Percentiles rank a stretch among this genome's conserved stretches.
Conservation (phyloP, 139 green algal genomes). For the Bryopsis sp. region DNA sequence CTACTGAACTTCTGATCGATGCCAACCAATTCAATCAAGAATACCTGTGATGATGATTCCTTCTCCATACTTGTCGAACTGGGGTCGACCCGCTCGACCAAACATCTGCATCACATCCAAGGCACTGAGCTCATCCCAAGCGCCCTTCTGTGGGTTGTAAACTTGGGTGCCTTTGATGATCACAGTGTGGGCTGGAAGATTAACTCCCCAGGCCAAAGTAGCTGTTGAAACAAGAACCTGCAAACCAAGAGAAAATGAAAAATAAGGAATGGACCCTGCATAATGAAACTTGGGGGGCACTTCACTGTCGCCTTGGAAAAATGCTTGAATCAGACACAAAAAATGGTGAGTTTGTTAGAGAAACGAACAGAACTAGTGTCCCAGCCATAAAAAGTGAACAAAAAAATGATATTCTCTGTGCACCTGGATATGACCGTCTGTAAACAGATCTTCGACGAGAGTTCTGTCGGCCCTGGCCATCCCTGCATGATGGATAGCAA, state of each 20-base stretch:
- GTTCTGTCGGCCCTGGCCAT: conserved; percentile 86
- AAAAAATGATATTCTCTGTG: not conserved
- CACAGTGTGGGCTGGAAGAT: conserved; percentile 96
- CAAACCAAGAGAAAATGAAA: too few species aligned
- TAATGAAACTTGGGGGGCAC: too few species aligned
- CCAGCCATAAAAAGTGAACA: too few species aligned
- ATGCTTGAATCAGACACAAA: too few species aligned
- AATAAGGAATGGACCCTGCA: too few species aligned
- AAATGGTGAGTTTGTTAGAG: too few species aligned
- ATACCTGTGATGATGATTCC: conserved; percentile 17
- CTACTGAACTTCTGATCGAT: not conserved
- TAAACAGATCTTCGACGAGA: conserved; percentile 96
- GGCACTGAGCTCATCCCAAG: conserved; percentile 84
- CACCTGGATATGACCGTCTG: conserved; percentile 89
- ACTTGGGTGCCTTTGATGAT: conserved; percentile 97
- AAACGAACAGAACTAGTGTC: too few species aligned
- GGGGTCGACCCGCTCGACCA: conserved; percentile 85
- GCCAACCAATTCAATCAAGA: conserved; percentile 31
- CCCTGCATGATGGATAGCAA: conserved; percentile 95
- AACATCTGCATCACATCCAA: conserved; percentile 99
- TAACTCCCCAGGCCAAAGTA: conserved; percentile 97
- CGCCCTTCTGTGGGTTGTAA: conserved; percentile 79
- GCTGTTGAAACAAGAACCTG: conserved; percentile 95
- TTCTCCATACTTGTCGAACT: conserved; percentile 87
- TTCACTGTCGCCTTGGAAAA: too few species aligned